Base-by-base conservation (phyloP, 2,329 filamentous ascomycete species). In the Penicillium sp. region DNA sequence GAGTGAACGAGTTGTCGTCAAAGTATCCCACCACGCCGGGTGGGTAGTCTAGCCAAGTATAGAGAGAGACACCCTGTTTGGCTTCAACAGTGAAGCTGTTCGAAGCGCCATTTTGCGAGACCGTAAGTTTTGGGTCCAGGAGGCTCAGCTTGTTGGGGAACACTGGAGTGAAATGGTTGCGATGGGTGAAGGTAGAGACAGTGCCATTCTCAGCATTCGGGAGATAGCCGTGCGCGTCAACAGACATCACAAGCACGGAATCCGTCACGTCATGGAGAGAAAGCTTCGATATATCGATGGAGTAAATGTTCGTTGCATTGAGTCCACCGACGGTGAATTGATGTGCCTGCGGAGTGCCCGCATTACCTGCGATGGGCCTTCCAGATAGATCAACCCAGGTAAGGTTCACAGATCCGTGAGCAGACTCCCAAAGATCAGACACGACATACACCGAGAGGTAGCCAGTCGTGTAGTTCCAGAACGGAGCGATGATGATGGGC, bases 401-500 rank as follows among this genome's bases (percentile, higher is more conserved):
- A 20, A 80, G 51, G 3, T 60, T 69, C 3, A 74, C 73, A 0
- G 49, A 70, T 0, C 77, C 78, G 4, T 43, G 56, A 0, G 69
- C 69, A 1, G 68, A 45, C 2, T 68, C 59, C 78, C 78, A 81
- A 1, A 81, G 65, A 58, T 81, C 78, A 2, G 75, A 79, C 0
- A 74, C 78, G 1, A 76, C 76, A 51, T 76, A 81, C 2, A 79
- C 61, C 4, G 72, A 67, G 11, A 83, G 59, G 14, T 71, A 57
- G 1, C 74, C 73, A 0, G 71, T 76, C 0, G 67, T 69, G 14
- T 66, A 58, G 47, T 81, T 73, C 63, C 69, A 78, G 47, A 76
- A 76, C 0, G 78, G 74, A 1, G 77, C 72, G n/a, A 81, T 69
- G 41, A 83, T 78, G n/a, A 82, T 63, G 1, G 70, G 70, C 36